Evolutionary conservation across 2,329 filamentous ascomycete species (phyloP).

Genomic region (Pseudogymnoascus sp.): DNA sequence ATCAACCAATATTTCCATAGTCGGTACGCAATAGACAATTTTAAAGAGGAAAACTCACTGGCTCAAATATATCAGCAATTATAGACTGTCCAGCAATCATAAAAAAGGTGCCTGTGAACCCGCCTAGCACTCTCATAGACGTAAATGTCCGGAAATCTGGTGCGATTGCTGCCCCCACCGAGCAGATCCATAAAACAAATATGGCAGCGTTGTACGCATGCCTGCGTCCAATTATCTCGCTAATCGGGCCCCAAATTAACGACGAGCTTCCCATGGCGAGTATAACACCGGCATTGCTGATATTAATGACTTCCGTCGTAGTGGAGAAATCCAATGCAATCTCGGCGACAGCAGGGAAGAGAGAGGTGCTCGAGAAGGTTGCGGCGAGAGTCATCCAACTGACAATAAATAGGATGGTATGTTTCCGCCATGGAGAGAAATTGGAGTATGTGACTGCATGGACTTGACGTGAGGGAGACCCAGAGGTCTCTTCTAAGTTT

Average conservation of each 20-base stretch:
- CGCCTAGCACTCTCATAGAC: constrained; percentile 11
- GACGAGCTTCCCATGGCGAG: constrained; percentile 13
- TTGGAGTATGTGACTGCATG: neutral
- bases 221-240: constrained; percentile 12
- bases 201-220: constrained; percentile 11
- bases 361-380: constrained; percentile 34
- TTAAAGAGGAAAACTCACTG: constrained; percentile 10
- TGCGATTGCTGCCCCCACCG: constrained; percentile 11
- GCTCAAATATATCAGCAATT: constrained; percentile 14
- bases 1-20: neutral
- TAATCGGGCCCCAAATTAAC: constrained; percentile 13
- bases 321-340: constrained; percentile 32
- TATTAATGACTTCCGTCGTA: constrained; percentile 19
- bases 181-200: constrained; percentile 11
- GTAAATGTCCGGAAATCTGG: constrained; percentile 12
- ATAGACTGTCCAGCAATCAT: constrained; percentile 15
- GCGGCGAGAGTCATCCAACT: constrained; percentile 34
- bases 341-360: constrained; percentile 32
- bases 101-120: constrained; percentile 13
- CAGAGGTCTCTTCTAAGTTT: neutral
- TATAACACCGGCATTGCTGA: constrained; percentile 16
- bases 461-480: neutral
- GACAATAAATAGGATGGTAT: constrained; percentile 32
- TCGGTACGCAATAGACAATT: neutral
- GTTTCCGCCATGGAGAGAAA: constrained; percentile 31